Conservation (phyloP, 2,329 filamentous ascomycete species). For the Epichloe aotearoae region DNA sequence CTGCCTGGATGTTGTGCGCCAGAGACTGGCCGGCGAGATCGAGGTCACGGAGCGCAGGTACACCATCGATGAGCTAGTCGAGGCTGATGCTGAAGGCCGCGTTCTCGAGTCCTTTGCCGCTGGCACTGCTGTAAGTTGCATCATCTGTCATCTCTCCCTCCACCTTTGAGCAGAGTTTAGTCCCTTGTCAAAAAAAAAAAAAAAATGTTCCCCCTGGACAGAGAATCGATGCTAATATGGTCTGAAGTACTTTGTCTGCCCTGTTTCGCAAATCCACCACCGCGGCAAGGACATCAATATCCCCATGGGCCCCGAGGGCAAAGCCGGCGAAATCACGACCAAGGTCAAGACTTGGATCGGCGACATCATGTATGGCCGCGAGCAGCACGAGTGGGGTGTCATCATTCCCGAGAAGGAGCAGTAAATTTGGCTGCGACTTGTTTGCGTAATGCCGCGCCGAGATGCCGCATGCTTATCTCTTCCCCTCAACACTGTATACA, state of each 20-base stretch:
- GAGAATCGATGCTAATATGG: background rate
- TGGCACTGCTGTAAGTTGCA: conserved; percentile 62
- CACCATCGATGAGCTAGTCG: conserved; percentile 63
- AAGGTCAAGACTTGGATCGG: conserved; percentile 54
- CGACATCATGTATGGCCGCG: conserved; percentile 63
- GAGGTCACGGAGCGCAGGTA: conserved; percentile 74
- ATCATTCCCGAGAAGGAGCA: conserved; percentile 48
- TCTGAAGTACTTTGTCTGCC: conserved; percentile 53
- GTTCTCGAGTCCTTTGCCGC: conserved; percentile 75
- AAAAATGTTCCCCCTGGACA: background rate
- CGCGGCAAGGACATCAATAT: conserved; percentile 50
- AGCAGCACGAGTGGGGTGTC: conserved; percentile 56
- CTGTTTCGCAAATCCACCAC: conserved; percentile 56
- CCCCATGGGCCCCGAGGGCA: conserved; percentile 40
- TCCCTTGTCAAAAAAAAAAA: conserved; percentile 7
- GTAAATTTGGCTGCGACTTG: conserved; percentile 1
- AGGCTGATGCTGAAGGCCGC: conserved; percentile 61
- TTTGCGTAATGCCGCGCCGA: too few species aligned
- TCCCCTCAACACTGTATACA: too few species aligned
- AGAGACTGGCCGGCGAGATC: conserved; percentile 43
- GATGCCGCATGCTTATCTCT: too few species aligned
- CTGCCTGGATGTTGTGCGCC: conserved; percentile 57
- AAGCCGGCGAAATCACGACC: conserved; percentile 40
- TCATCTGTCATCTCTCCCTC: background rate
- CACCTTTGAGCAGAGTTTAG: background rate